Percentiles rank a stretch among this genome's conserved stretches.
These are phyloP conservation scores for Saccharomycopsis lassenensis DNA, from an alignment of 805 yeast genomes.

Conservation along the genomic window DNA sequence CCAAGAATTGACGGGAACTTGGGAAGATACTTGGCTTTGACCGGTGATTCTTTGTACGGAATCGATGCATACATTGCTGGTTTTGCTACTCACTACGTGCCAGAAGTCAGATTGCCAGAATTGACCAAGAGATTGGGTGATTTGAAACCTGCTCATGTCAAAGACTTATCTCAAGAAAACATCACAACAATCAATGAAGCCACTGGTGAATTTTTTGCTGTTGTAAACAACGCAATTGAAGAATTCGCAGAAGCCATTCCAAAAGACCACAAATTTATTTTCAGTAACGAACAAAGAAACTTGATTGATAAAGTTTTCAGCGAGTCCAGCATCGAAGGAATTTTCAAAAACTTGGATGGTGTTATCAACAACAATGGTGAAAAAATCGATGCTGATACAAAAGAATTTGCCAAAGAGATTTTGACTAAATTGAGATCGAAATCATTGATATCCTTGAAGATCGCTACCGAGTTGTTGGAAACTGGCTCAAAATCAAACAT, in stretches of 20 bases:
- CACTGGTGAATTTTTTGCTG: constrained; percentile 34
- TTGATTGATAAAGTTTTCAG: constrained; percentile 64
- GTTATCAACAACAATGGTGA: constrained; percentile 36
- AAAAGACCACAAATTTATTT: constrained; percentile 36
- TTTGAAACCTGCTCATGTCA: constrained; percentile 25
- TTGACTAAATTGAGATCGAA: constrained; percentile 47
- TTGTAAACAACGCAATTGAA: constrained; percentile 64
- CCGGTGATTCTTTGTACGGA: constrained; percentile 73
- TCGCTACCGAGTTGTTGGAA: constrained; percentile 58
- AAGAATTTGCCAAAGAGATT: constrained; percentile 49
- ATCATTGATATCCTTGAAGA: constrained; percentile 70
- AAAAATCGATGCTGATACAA: not conserved
- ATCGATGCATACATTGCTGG: constrained; percentile 76
- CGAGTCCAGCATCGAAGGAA: constrained; percentile 35
- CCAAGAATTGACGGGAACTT: constrained; percentile 73
- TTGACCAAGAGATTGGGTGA: constrained; percentile 57
- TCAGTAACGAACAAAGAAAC: constrained; percentile 28
- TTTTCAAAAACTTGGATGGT: constrained; percentile 34
- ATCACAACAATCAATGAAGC: constrained; percentile 18
- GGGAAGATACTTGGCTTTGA: constrained; percentile 78
- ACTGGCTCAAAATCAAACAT: constrained; percentile 48
- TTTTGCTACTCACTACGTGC: constrained; percentile 82
- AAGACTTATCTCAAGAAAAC: constrained; percentile 19
- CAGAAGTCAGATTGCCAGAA: constrained; percentile 49
- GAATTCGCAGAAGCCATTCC: constrained; percentile 60